Conservation (phyloP, 805 yeast genomes). For the Sugiyamaella chiloensis region DNA sequence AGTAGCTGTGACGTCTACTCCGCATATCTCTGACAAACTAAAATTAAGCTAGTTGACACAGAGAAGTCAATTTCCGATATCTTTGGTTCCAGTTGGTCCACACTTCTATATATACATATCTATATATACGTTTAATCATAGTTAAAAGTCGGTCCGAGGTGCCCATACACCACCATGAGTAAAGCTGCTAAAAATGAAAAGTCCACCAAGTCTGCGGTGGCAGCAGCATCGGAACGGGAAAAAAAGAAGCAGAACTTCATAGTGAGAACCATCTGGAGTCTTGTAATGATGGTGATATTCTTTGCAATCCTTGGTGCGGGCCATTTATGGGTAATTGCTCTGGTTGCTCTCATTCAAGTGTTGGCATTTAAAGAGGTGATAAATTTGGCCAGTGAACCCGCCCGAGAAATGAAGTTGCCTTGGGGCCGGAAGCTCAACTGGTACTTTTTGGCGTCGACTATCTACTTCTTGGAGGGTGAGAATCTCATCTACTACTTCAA, state of each 20-base stretch:
- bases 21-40: too few relatives aligned
- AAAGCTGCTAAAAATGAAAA: background rate
- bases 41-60: too few relatives aligned
- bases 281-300: constrained; percentile 81
- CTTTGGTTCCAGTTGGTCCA: too few relatives aligned
- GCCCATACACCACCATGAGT: too few relatives aligned
- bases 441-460: constrained; percentile 86
- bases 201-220: background rate
- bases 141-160: too few relatives aligned
- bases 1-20: too few relatives aligned
- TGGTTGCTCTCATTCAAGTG: constrained; percentile 71
- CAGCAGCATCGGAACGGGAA: constrained; percentile 33
- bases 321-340: constrained; percentile 71
- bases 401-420: constrained; percentile 77
- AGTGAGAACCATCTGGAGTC: constrained; percentile 87
- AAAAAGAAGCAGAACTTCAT: constrained; percentile 79
- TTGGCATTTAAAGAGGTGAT: constrained; percentile 90
- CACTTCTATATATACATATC: too few relatives aligned
- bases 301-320: constrained; percentile 74
- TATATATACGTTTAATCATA: too few relatives aligned
- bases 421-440: constrained; percentile 82
- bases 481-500: constrained; percentile 67
- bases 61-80: too few relatives aligned
- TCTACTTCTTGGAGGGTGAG: constrained; percentile 87
- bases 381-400: constrained; percentile 77